A percentile compares a stretch with the other conserved stretches of the same genome.
phyloP scores from a whole-genome alignment of 2,329 filamentous ascomycete species.

The Penicillium sclerotigenum region DNA sequence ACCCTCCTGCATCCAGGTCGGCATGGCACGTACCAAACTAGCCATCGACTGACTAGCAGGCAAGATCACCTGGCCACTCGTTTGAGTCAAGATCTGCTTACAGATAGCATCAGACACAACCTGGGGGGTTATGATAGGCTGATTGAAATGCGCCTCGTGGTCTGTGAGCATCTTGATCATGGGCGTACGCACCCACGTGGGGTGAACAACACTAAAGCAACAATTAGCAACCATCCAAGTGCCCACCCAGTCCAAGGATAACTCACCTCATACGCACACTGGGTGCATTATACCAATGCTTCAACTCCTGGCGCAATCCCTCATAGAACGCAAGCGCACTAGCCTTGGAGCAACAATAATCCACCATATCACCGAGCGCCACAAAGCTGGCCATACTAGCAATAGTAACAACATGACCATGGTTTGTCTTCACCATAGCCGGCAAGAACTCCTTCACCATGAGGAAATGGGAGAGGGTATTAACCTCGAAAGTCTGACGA shows the following conservation, averaged over 20 bases:
- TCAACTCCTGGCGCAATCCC: slow-evolving; percentile 41
- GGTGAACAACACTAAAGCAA: slow-evolving; percentile 30
- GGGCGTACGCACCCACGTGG: slow-evolving; percentile 50
- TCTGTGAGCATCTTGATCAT: slow-evolving; percentile 42
- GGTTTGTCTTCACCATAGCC: slow-evolving; percentile 49
- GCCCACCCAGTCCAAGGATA: not conserved
- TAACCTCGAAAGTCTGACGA: slow-evolving; percentile 52
- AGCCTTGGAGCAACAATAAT: slow-evolving; percentile 54
- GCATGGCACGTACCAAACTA: slow-evolving; percentile 33
- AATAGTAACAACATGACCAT: slow-evolving; percentile 57
- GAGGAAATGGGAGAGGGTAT: slow-evolving; percentile 51
- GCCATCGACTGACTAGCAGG: slow-evolving; percentile 36
- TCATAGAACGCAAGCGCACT: slow-evolving; percentile 55
- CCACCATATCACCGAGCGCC: slow-evolving; percentile 48
- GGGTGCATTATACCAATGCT: slow-evolving; percentile 35
- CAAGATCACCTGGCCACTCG: slow-evolving; percentile 50
- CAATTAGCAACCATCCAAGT: not conserved
- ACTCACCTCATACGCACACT: slow-evolving; percentile 40
- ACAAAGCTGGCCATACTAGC: slow-evolving; percentile 54
- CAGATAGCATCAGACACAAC: slow-evolving; percentile 50
- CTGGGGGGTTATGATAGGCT: slow-evolving; percentile 37
- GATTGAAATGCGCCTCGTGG: slow-evolving; percentile 30
- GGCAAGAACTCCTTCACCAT: slow-evolving; percentile 53
- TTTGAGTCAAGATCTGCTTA: slow-evolving; percentile 49
- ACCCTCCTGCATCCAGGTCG: slow-evolving; percentile 49